Base-by-base conservation (phyloP, 169 alveolate genomes). In the Haemoproteus tartakovskyi region DNA sequence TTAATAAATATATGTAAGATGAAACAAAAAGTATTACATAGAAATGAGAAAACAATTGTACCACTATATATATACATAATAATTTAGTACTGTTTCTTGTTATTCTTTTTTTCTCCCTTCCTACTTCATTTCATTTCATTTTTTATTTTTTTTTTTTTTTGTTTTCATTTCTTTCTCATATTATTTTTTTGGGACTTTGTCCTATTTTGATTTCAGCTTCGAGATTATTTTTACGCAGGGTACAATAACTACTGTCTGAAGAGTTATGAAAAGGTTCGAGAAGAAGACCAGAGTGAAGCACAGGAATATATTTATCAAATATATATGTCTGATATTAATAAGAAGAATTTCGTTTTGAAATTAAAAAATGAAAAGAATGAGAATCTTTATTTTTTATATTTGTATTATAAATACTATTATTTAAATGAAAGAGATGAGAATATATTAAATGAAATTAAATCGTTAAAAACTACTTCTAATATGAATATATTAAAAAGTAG, bases 301-400 rank as follows among this genome's bases (percentile, higher is more conserved):
- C 74, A 51, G n/a, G 82, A 67, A 45, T 67, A 52, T 11, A 67
- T 67, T 41, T 67, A 67, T 22, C 82, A 67, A 43, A 67, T 67
- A 38, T 67, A 67, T 33, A 67, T 67, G 82, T 43, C 33, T 14
- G 27, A 43, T 12, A 67, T 52, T 57, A 59, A 41, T 9, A 67
- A 67, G 33, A 43, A 67, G 16, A 51, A 54, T 19, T 19, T 56
- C 9, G 45, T 61, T 8, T 45, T 67, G 41, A 33, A 16, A 16
- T 67, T 67, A 57, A 67, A 52, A 18, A 51, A 67, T 54, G 37
- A 29, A 8, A 41, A 57, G n/a, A 52, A 67, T 38, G 64, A 52
- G 0, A 67, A 67, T 59, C 36, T 52, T 33, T 59, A 67, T 29
- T 52, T 54, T 14, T 26, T 67, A n/a, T 52, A 40, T 59, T 37